Base-by-base conservation (phyloP, 1,139 yeast genomes). In the Yueomyces sp. region DNA sequence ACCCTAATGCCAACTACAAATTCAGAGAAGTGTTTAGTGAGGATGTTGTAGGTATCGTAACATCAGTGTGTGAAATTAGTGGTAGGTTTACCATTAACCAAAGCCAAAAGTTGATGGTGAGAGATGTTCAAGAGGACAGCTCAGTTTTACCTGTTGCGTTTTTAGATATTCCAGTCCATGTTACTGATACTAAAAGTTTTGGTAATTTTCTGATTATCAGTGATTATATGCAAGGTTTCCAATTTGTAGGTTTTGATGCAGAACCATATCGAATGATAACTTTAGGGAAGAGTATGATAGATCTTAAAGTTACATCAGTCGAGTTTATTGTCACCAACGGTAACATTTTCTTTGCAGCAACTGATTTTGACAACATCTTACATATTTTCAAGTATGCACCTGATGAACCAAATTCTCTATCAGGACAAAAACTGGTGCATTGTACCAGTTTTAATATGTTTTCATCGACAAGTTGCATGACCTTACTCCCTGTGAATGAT, bases 311-410 rank as follows among this genome's bases (percentile, higher is more conserved):
- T 0, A 56, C 67, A 31, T 54, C 70, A 19, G 73, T 82, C 2
- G 97, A 87, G 49, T 85, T 85, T 57, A 65, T 86, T 33, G 75
- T 80, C 19, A 75, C 76, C 48, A 82, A 80, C 47, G 82, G 82
- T 19, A 83, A 81, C 42, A 64, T 89, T 4, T 78, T 63, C 52
- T 69, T 86, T 40, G 67, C 80, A 2, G 72, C 81, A 19, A 84
- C 89, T 1, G 97, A 89, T 59, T 72, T 75, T 44, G 72, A 78
- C 42, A 74, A 78, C 36, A 70, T 74, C n/a, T 58, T 91, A 36
- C 95, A 86, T 57, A 59, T 91, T 12, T 64, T 87, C 36, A 86
- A 85, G 55, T 91, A 84, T 59, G 95, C 91, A 50, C 98, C 98
- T 0, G 96, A 87, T 53, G 95, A 86, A 57, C 84, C 94, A 0